These are phyloP conservation scores for Thielaviopsis ethacetica DNA, from an alignment of 2,329 filamentous ascomycete species.

Conservation along the genomic window DNA sequence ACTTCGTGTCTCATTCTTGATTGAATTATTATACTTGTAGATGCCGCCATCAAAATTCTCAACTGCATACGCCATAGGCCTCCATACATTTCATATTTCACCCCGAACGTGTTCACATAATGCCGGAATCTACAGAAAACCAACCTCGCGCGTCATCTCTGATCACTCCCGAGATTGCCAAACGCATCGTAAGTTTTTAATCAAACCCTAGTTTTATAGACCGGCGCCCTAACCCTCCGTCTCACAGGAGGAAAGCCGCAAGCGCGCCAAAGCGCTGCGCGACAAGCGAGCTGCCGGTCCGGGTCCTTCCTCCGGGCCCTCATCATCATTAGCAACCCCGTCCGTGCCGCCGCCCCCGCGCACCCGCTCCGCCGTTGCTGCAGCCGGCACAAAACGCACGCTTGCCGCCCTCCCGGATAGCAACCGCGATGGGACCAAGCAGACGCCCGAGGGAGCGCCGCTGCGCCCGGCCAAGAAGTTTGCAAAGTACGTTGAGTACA, in stretches of 20 bases:
- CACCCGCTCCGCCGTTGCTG: conserved; percentile 30
- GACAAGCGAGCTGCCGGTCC: conserved; percentile 51
- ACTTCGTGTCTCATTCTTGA: background rate
- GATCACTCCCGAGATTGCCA: conserved; percentile 34
- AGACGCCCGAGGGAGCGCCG: conserved; percentile 37
- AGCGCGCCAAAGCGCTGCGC: conserved; percentile 76
- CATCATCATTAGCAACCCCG: conserved; percentile 21
- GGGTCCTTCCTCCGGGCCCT: conserved; percentile 39
- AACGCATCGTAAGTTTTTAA: conserved; percentile 32
- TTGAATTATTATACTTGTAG: too few relatives aligned
- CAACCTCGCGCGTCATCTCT: conserved; percentile 1
- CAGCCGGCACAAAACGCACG: conserved; percentile 3
- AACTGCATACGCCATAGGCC: too few relatives aligned
- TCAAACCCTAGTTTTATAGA: conserved; percentile 2
- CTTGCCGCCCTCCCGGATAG: conserved; percentile 31
- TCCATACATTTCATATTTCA: background rate
- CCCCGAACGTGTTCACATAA: background rate
- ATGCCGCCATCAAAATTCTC: too few relatives aligned
- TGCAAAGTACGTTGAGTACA: conserved; percentile 89
- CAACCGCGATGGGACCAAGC: conserved; percentile 32
- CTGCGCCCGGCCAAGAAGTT: conserved; percentile 76
- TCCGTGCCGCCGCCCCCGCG: conserved; percentile 21
- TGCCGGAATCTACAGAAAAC: background rate
- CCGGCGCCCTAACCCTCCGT: conserved; percentile 10
- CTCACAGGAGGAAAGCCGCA: conserved; percentile 65